These are phyloP conservation scores for Rhamnella rubrinervis DNA, from an alignment of 331 rosid species.

Conservation along the genomic window DNA sequence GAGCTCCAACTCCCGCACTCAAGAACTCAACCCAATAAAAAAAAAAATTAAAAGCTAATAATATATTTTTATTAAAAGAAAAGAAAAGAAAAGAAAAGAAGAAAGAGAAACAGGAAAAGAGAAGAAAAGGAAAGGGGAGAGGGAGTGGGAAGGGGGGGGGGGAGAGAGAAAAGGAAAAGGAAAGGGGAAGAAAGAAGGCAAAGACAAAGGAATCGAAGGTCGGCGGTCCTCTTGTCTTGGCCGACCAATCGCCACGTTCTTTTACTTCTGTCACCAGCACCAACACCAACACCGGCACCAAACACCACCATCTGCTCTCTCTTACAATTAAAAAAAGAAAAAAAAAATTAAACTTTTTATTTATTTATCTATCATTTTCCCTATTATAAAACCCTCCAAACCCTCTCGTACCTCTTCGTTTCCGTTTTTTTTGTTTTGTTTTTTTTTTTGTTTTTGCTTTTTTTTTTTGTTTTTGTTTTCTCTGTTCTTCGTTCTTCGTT, in stretches of 20 bases:
- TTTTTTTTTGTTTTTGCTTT: neutral
- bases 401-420: neutral
- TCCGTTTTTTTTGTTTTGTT: neutral
- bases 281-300: neutral
- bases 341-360: neutral
- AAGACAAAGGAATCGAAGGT: constrained; percentile 48
- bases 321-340: neutral
- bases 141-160: neutral
- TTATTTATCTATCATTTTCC: neutral
- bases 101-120: neutral
- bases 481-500: neutral
- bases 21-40: neutral
- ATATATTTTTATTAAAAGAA: neutral
- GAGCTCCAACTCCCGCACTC: neutral
- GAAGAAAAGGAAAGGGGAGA: neutral
- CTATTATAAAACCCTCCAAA: constrained; percentile 2
- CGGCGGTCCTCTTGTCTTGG: constrained; percentile 73
- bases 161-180: too few species aligned
- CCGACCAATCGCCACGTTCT: constrained; percentile 76
- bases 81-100: neutral
- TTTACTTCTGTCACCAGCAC: constrained; percentile 5
- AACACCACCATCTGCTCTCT: neutral
- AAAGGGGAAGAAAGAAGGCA: neutral
- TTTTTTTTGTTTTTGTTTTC: neutral
- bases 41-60: neutral